These are phyloP conservation scores for carrot (Daucus carota) DNA, from an alignment of 129 eudicot species.

Conservation along the genomic window DNA sequence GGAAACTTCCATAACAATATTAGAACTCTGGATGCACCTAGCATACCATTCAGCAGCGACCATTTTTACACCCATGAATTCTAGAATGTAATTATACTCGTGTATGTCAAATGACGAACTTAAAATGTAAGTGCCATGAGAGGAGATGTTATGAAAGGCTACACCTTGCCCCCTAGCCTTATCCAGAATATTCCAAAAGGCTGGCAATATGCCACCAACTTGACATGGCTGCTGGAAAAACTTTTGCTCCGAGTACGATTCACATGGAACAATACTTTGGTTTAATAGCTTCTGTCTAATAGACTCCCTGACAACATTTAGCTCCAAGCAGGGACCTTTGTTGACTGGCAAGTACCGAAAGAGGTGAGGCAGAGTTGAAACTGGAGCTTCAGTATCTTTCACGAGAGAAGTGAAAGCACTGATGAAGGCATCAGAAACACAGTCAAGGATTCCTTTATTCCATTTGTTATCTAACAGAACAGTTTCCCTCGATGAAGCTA, in stretches of 20 bases:
- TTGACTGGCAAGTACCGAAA: conserved; percentile 35
- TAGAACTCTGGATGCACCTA: conserved; percentile 40
- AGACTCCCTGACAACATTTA: conserved; percentile 27
- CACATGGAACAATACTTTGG: conserved; percentile 39
- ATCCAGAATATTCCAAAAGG: conserved; percentile 34
- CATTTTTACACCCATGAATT: conserved; percentile 25
- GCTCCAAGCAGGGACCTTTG: conserved; percentile 20
- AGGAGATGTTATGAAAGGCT: conserved; percentile 28
- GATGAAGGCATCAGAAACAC: conserved; percentile 39
- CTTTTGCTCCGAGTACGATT: conserved; percentile 31
- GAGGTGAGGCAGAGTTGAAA: conserved; percentile 27
- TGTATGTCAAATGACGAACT: conserved; percentile 32
- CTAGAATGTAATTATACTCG: conserved; percentile 21
- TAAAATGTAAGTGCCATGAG: conserved; percentile 38
- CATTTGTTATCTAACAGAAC: conserved; percentile 43
- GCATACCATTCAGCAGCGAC: conserved; percentile 47
- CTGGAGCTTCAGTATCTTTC: conserved; percentile 27
- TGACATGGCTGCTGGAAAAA: conserved; percentile 38
- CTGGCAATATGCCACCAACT: conserved; percentile 30
- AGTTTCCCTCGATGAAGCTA: conserved; percentile 50
- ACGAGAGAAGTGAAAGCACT: conserved; percentile 37
- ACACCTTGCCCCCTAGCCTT: conserved; percentile 31
- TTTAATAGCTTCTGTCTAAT: conserved; percentile 29
- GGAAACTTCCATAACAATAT: conserved; percentile 33
- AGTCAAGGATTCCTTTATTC: conserved; percentile 52